These are phyloP conservation scores for Magnolia sinica DNA, from an alignment of 164 flowering plant species.

Conservation along the genomic window DNA sequence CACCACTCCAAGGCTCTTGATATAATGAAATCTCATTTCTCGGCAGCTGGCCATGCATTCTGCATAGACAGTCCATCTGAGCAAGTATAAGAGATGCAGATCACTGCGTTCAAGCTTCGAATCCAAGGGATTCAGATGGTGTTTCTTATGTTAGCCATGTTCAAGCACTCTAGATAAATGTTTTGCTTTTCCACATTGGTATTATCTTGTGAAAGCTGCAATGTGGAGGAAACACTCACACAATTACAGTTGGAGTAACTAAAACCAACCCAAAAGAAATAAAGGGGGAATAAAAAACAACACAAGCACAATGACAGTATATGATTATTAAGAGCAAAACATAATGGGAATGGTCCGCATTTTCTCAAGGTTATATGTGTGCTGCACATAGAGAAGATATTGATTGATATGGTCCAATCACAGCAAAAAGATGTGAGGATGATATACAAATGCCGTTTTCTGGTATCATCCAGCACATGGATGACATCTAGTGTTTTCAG, in stretches of 20 bases:
- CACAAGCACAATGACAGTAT: neutral
- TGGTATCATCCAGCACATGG: neutral
- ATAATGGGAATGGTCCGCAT: neutral
- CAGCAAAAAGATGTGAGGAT: neutral
- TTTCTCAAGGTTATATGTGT: neutral
- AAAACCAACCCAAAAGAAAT: neutral
- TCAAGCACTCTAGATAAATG: too few relatives aligned
- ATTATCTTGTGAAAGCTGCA: neutral
- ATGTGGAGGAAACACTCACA: neutral
- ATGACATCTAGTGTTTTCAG: neutral
- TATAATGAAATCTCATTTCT: slow-evolving; percentile 69
- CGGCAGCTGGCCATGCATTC: slow-evolving; percentile 49
- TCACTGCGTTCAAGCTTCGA: too few relatives aligned
- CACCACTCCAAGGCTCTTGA: slow-evolving; percentile 71
- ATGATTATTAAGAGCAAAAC: too few relatives aligned
- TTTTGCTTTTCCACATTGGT: neutral
- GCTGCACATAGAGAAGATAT: neutral
- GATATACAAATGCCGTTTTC: neutral
- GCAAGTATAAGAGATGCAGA: neutral
- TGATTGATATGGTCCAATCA: neutral
- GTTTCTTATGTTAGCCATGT: too few relatives aligned
- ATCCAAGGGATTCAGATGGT: too few relatives aligned
- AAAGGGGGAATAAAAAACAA: neutral
- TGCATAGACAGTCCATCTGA: slow-evolving; percentile 16
- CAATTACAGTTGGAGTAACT: neutral